Percentiles rank a stretch among this genome's conserved stretches.
phyloP scores from a whole-genome alignment of 1,139 yeast genomes.

The Pichia sp. region DNA sequence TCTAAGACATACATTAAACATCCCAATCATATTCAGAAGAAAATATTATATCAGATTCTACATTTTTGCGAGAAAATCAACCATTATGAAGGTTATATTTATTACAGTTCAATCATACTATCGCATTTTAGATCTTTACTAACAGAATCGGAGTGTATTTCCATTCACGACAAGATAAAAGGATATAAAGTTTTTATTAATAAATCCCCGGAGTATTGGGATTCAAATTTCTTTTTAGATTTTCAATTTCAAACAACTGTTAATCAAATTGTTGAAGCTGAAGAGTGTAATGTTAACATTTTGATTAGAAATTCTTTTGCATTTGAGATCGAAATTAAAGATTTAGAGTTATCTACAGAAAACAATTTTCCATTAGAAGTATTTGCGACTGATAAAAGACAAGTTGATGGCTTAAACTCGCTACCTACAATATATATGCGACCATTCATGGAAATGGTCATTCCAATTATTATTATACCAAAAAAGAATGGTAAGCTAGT shows the following conservation, averaged over 20 bases:
- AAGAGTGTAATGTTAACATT: conserved; percentile 46
- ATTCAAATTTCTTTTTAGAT: conserved; percentile 16
- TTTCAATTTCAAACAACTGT: conserved; percentile 27
- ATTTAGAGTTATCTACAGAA: conserved; percentile 40
- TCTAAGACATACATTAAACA: neutral
- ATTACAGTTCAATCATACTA: conserved; percentile 24
- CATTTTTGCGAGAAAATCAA: conserved; percentile 20
- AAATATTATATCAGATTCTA: conserved; percentile 19
- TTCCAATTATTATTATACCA: conserved; percentile 42
- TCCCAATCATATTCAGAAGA: conserved; percentile 20
- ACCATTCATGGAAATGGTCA: conserved; percentile 34
- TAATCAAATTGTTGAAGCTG: conserved; percentile 46
- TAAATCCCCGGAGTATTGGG: conserved; percentile 22
- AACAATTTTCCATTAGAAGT: conserved; percentile 20
- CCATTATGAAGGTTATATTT: conserved; percentile 16
- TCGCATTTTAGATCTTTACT: conserved; percentile 26
- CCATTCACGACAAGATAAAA: conserved; percentile 17
- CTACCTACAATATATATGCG: conserved; percentile 17
- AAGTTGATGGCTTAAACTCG: neutral
- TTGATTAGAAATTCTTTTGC: conserved; percentile 75
- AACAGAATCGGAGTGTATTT: conserved; percentile 42
- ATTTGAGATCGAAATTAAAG: conserved; percentile 61
- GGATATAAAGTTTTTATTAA: conserved; percentile 22
- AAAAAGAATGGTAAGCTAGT: conserved; percentile 35
- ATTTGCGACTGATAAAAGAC: conserved; percentile 3